These are phyloP conservation scores for Zea mays DNA, from an alignment of 176 grass and related monocot genomes.

Conservation along the genomic window Zm-B73-REFERENCE-NAM-5.0 NC_050097.1:2915001-2915500, in stretches of 20 bases:
- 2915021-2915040: too few relatives aligned
- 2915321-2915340: neutral
- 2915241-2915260: too few relatives aligned
- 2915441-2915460: neutral
- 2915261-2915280: too few relatives aligned
- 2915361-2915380: neutral
- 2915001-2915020: neutral
- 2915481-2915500: constrained; percentile 45
- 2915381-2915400: neutral
- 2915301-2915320: neutral
- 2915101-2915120: constrained; percentile 7
- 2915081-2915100: neutral
- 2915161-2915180: neutral
- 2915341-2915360: neutral
- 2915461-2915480: constrained; percentile 11
- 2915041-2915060: too few relatives aligned
- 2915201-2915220: neutral
- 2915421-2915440: neutral
- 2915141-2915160: neutral
- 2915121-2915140: constrained; percentile 1
- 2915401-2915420: neutral
- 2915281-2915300: neutral
- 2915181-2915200: neutral
- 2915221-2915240: neutral
- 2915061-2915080: neutral